These are phyloP conservation scores for Didymella keratinophila DNA, from an alignment of 2,329 filamentous ascomycete species.

Conservation along the genomic window DNA sequence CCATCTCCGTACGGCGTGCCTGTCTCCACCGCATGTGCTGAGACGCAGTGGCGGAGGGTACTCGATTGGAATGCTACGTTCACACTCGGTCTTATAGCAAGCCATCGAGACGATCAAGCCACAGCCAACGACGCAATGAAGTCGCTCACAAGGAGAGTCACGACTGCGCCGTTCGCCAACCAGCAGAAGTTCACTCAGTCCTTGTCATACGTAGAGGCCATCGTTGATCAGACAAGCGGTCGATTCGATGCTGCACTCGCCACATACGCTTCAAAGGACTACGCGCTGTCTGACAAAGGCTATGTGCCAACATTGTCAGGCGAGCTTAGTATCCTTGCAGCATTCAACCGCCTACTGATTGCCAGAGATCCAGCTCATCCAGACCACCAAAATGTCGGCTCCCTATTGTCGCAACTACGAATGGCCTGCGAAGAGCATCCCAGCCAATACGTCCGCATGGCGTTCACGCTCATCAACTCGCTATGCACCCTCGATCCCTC, in stretches of 20 bases:
- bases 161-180: constrained; percentile 54
- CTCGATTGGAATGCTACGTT: constrained; percentile 74
- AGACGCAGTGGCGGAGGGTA: constrained; percentile 70
- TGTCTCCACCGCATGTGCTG: constrained; percentile 32
- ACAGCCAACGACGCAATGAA: constrained; percentile 44
- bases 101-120: constrained; percentile 74
- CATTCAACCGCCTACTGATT: constrained; percentile 59
- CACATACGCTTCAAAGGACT: constrained; percentile 69
- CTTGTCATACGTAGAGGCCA: constrained; percentile 75
- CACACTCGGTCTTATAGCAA: constrained; percentile 74
- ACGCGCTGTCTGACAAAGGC: constrained; percentile 59
- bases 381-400: constrained; percentile 62
- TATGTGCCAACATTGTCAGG: constrained; percentile 39
- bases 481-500: constrained; percentile 67
- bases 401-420: constrained; percentile 71
- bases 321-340: constrained; percentile 57
- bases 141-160: constrained; percentile 37
- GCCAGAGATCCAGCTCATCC: constrained; percentile 50
- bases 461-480: constrained; percentile 78
- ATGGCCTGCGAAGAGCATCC: constrained; percentile 72
- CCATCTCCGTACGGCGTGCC: constrained; percentile 31
- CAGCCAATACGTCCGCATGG: constrained; percentile 78
- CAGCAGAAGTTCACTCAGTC: constrained; percentile 60
- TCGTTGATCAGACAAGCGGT: constrained; percentile 79
- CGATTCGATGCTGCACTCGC: constrained; percentile 72